Evolutionary conservation across 1,284 basidiomycete species (phyloP).

Genomic region (Fistulina hepatica): DNA sequence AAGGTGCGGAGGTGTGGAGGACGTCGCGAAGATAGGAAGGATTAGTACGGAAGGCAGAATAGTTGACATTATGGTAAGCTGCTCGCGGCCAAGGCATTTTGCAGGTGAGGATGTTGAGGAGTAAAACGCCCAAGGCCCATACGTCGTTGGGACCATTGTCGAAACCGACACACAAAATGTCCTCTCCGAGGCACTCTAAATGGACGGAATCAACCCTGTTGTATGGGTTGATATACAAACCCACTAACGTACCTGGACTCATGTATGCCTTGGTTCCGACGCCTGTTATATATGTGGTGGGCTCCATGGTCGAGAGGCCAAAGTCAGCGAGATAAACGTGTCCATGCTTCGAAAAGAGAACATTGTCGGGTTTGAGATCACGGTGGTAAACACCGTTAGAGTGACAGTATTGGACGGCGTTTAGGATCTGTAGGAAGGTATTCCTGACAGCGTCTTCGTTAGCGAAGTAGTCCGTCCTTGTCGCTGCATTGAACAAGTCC

Average conservation of each 20-base stretch:
- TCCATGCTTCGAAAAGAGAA: constrained; percentile 1
- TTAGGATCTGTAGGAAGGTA: constrained; percentile 31
- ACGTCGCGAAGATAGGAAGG: constrained; percentile 30
- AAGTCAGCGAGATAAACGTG: constrained; percentile 6
- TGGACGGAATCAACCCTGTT: constrained; percentile 2
- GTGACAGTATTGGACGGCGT: constrained; percentile 5
- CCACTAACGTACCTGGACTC: constrained; percentile 52
- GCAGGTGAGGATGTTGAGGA: constrained; percentile 59
- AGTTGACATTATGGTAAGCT: constrained; percentile 2
- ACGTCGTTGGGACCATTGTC: constrained; percentile 58
- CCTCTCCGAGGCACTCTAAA: background rate
- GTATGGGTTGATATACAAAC: too few relatives aligned
- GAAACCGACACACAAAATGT: constrained; percentile 24
- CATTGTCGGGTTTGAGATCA: constrained; percentile 8
- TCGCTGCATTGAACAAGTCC: constrained; percentile 39
- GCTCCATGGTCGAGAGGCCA: constrained; percentile 1
- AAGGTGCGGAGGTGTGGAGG: too few relatives aligned
- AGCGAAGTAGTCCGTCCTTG: constrained; percentile 26
- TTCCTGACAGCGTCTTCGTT: constrained; percentile 48
- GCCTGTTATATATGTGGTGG: background rate
- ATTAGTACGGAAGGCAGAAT: background rate
- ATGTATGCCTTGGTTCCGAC: constrained; percentile 40
- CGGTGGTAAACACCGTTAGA: constrained; percentile 4
- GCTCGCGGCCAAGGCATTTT: constrained; percentile 9
- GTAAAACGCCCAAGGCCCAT: constrained; percentile 67